Evolutionary conservation across 176 grass and related monocot genomes (phyloP), one percentile per base, ranked within the genome.

Genomic region (sorghum (Sorghum bicolor)): DNA sequence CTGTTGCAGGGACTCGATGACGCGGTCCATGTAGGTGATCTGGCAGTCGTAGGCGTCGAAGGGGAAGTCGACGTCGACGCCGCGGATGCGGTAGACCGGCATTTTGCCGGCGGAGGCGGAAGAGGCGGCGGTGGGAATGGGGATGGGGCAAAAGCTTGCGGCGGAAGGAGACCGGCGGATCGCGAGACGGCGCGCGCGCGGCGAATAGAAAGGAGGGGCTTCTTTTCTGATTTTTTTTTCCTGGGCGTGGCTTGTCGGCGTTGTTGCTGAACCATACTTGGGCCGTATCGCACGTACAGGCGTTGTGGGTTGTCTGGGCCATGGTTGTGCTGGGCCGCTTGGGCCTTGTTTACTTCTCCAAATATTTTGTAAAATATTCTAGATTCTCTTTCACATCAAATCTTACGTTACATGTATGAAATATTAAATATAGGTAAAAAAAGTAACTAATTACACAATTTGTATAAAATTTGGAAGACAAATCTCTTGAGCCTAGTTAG

Each of bases 11-110:
- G 96, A 98, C 69, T 92, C 87, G 67, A 98, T 87, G 73, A 98
- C 91, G 77, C 94, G 92, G 44, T 98, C 89, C 96, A 98, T 95
- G 80, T 98, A 95, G 86, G 90, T 88, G 69, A 95, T 45, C 80
- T 98, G 93, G 80, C 82, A 93, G 45, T 95, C 91, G 68, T 98
- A 98, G 29, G 96, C 96, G 13, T 98, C 90, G 73, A 79, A 98
- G 25, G 96, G 96, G 89, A 98, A 95, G 82, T 95, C 93, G 26
- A 98, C 91, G 62, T 87, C 70, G 85, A 98, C 82, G 81, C 93
- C 93, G 55, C 93, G 90, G 71, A 98, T 95, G 70, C 74, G 86
- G 91, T 98, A 95, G 68, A 88, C 75, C 69, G 96, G 96, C 96
- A 98, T 98, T 73, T 86, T 64, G 81, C 32, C 64, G 72, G 64